Evolutionary conservation across 768 basidiomycete genomes (phyloP).

Genomic region (Royoungia palumana): DNA sequence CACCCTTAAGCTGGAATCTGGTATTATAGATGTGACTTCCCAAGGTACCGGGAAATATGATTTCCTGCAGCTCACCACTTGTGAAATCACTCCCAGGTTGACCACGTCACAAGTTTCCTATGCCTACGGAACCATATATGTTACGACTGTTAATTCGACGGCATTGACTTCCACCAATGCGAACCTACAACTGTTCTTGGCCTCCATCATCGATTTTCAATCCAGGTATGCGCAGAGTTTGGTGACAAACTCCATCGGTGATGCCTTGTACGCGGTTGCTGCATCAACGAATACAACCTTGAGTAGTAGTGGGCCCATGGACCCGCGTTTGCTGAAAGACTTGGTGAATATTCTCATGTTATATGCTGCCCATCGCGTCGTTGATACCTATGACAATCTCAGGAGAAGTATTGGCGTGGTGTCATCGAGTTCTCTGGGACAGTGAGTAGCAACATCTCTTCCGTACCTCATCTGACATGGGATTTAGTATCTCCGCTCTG

Average conservation of each 20-base stretch:
- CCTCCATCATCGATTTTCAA: slow-evolving; percentile 1
- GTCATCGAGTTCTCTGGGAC: slow-evolving; percentile 2
- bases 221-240: slow-evolving; percentile 10
- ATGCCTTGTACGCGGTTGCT: slow-evolving; percentile 15
- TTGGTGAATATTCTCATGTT: neutral
- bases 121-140: neutral
- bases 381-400: no score
- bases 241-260: slow-evolving; percentile 16
- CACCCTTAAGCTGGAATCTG: no score
- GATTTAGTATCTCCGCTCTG: neutral
- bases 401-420: slow-evolving; percentile 4
- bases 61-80: slow-evolving; percentile 6
- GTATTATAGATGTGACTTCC: no score
- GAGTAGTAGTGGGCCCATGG: no score
- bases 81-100: slow-evolving; percentile 5
- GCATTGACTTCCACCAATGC: neutral
- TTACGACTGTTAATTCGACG: neutral
- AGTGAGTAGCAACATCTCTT: neutral
- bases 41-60: neutral
- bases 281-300: neutral
- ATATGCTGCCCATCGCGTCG: no score
- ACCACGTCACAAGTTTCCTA: slow-evolving; percentile 7
- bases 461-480: no score
- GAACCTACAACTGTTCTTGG: neutral
- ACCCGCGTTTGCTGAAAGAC: neutral